Base-by-base conservation (phyloP, 768 basidiomycete species). In the Termitomyces sp. region DNA sequence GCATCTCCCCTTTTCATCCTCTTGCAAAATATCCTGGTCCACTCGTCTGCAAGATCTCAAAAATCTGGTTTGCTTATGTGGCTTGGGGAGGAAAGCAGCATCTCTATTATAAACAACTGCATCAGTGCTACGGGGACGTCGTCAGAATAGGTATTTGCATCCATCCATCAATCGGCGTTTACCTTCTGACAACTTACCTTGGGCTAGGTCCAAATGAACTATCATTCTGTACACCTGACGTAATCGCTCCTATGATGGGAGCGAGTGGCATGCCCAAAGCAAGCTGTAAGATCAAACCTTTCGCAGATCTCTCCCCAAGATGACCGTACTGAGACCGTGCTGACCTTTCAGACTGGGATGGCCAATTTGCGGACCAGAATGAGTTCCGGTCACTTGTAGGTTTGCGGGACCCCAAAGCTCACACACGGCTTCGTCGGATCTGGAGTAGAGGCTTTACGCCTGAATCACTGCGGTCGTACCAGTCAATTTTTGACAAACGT, bases 81-180 rank as follows among this genome's bases (percentile, higher is more conserved):
- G 70, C 73, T 1, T 68, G 58, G 20, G 60, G 51, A 20, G 82
- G 83, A 1, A 75, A 76, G 59, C 74, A 78, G 20, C 81, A 86
- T 61, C 54, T 73, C 2, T 79, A 77, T 60, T 75, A 78, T 54
- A 69, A 78, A 46, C 58, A 66, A 9, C 63, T 86, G 36, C 86
- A 86, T 64, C 73, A 75, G 17, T 70, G 69, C 42, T 86, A 86
- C 57, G 86, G 86, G 0, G 75, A 80, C 20, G 17, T 54, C 15
- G 52, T 54, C 25, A 40, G 52, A 37, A 40, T 29, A 29, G 37
- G 52, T 29, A 25, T 10, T 37, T 37, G 37, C 14, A 9, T 29
- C n/a, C 25, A 5, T 38, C 10, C 37, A 40, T 29, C 34, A n/a
- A 10, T 54, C 5, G n/a, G 7, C 5, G 20, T 12, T 4, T 25